These are phyloP conservation scores for Globisporangium paddicum DNA, from an alignment of 352 stramenopile species.

Conservation along the genomic window DNA sequence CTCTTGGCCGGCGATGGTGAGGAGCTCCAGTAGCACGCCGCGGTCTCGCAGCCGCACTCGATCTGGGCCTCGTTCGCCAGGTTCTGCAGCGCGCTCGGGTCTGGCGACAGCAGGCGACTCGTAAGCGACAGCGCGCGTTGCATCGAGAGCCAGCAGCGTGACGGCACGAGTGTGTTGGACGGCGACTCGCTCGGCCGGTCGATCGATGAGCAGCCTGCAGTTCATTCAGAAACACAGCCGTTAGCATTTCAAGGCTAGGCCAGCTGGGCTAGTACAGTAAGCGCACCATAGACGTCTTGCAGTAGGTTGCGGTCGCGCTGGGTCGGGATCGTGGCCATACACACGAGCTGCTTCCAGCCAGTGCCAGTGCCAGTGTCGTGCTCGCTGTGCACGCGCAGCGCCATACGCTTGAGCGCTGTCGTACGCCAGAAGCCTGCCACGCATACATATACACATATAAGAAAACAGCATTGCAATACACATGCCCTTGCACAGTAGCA, in stretches of 20 bases:
- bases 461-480: too few species aligned
- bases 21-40: constrained; percentile 59
- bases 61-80: constrained; percentile 46
- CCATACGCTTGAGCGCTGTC: constrained; percentile 8
- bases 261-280: not conserved
- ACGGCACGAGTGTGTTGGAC: constrained; percentile 29
- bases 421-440: constrained; percentile 23
- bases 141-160: constrained; percentile 30
- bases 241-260: not conserved
- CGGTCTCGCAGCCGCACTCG: constrained; percentile 61
- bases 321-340: constrained; percentile 12
- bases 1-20: constrained; percentile 13
- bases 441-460: too few species aligned
- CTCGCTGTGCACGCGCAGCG: constrained; percentile 9
- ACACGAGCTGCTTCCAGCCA: constrained; percentile 26
- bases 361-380: constrained; percentile 6
- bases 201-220: constrained; percentile 22
- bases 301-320: constrained; percentile 18
- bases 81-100: constrained; percentile 30
- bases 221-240: not conserved
- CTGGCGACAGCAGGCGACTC: not conserved
- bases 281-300: constrained; percentile 22
- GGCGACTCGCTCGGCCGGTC: constrained; percentile 27
- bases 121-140: constrained; percentile 17
- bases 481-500: too few species aligned